Base-by-base conservation (phyloP, 805 yeast genomes). In the Diddensiella transvaalensis region DNA sequence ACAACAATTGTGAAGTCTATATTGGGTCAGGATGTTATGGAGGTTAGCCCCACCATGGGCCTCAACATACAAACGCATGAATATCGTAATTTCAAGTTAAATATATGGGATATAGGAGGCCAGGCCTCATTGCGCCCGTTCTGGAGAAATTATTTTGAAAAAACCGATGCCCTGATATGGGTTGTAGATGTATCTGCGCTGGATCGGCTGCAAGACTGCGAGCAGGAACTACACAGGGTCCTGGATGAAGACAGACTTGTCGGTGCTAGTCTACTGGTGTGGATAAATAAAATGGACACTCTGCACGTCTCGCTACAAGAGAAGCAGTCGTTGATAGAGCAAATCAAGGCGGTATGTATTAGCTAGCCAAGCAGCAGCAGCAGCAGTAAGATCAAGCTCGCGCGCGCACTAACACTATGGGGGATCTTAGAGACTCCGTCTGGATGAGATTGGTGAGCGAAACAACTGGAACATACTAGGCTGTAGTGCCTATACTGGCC, bases 91-190 rank as follows among this genome's bases (percentile, higher is more conserved):
- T 60, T 56, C 47, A 63, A 60, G 24, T 51, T 71, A 40, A 69
- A 69, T 33, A 57, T 71, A 17, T 71, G 75, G 98, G 96, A 87
- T 61, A 81, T 90, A 10, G 98, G 98, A 3, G 98, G 98, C 1
- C 98, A 90, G 64, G 68, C 75, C 40, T 77, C 91, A 1, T 70
- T 90, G 37, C 70, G 98, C 41, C 82, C 90, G 15, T 89, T 89
- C 72, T 90, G 98, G 98, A 81, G 86, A 58, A 91, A 90, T 67
- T 90, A 91, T 65, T 90, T 85, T 60, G 96, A 89, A 55, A 80
- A 79, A 57, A 80, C 85, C 0, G 90, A 90, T 57, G 78, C 80
- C 3, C 70, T 90, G 15, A 66, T 90, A 10, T 90, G 96, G 96
- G 96, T 90, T 18, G 75, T 91, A 3, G 97, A 91, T 65, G 75